Evolutionary conservation across 768 basidiomycete species (phyloP).

Genomic region (Austroboletus eburneus): DNA sequence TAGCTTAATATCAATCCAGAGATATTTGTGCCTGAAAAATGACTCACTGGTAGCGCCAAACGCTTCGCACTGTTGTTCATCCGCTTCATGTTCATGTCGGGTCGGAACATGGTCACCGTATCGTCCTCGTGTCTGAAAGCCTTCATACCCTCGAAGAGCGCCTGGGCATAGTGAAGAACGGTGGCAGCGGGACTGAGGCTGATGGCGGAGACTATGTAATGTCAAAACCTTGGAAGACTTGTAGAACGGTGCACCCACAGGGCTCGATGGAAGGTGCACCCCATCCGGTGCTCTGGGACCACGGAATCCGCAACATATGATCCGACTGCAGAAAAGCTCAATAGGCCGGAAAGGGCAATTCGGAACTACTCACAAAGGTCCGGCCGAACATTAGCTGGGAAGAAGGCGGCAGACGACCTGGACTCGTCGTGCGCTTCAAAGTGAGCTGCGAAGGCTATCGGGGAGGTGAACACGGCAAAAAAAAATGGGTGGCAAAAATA

Average conservation of each 20-base stretch:
- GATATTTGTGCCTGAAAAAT: neutral
- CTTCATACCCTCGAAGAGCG: constrained; percentile 92
- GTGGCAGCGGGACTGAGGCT: constrained; percentile 40
- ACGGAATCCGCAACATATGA: constrained; percentile 80
- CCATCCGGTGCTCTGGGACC: constrained; percentile 76
- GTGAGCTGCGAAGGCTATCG: constrained; percentile 51
- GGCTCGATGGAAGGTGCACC: constrained; percentile 76
- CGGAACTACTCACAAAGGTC: constrained; percentile 58
- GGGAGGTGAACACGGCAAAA: neutral
- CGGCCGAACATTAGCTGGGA: constrained; percentile 77
- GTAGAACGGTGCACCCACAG: constrained; percentile 44
- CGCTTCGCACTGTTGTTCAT: constrained; percentile 85
- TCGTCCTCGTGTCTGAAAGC: constrained; percentile 77
- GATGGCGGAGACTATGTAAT: constrained; percentile 18
- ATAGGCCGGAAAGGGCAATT: constrained; percentile 7
- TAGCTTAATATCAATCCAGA: constrained; percentile 3
- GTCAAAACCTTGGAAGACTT: constrained; percentile 4
- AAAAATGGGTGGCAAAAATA: neutral
- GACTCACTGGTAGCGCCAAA: constrained; percentile 67
- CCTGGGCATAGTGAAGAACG: constrained; percentile 91
- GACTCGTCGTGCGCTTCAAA: constrained; percentile 44
- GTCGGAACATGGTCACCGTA: constrained; percentile 80
- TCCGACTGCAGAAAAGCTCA: constrained; percentile 51
- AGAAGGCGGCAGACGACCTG: constrained; percentile 59
- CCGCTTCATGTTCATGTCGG: constrained; percentile 96